A percentile compares a stretch with the other conserved stretches of the same genome.
Conservation (phyloP, 768 basidiomycete species). For the Porpolomopsis calyptriformis region DNA sequence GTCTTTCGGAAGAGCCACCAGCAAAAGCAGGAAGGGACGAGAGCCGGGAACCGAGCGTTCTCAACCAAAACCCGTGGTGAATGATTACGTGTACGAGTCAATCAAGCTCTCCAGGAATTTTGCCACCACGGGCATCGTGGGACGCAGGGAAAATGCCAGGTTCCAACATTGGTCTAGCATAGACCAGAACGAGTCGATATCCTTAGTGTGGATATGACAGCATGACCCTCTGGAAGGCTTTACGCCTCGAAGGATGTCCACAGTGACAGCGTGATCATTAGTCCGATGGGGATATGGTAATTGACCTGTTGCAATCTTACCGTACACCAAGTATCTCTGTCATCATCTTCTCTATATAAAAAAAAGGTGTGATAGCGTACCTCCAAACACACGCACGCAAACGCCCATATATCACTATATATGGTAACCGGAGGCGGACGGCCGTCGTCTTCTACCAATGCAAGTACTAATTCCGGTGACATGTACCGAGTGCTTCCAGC, state of each 20-base stretch:
- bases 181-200: conserved; percentile 23
- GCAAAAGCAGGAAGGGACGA: no score
- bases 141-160: conserved; percentile 25
- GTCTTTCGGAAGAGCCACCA: no score
- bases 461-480: conserved; percentile 48
- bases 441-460: conserved; percentile 38
- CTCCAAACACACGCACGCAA: conserved; percentile 50
- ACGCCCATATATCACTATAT: conserved; percentile 50
- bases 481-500: conserved; percentile 42
- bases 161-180: conserved; percentile 39
- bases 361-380: conserved; percentile 25
- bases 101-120: background rate
- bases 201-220: conserved; percentile 19
- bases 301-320: conserved; percentile 39
- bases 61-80: no score
- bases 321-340: background rate
- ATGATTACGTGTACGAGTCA: no score
- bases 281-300: conserved; percentile 42
- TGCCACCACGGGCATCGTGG: conserved; percentile 25
- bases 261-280: conserved; percentile 46
- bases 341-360: background rate
- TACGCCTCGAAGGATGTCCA: conserved; percentile 44
- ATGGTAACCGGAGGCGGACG: conserved; percentile 35
- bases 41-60: no score
- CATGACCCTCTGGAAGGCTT: conserved; percentile 31